Evolutionary conservation across 805 yeast genomes (phyloP).

Genomic region (Kuraishia borneana): DNA sequence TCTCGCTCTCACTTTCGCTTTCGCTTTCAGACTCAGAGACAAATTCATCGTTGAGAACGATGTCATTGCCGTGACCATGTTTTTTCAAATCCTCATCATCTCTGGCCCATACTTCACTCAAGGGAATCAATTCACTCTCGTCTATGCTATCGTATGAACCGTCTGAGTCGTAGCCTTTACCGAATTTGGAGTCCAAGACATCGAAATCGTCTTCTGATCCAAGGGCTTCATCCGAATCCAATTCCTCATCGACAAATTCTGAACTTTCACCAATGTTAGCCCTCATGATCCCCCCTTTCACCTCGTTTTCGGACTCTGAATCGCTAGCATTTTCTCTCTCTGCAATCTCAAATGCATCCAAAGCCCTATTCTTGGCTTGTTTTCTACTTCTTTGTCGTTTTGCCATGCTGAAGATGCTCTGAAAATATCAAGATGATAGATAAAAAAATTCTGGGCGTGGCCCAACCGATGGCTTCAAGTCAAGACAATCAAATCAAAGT

Average conservation of each 20-base stretch:
- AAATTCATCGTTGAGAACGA: conserved; percentile 17
- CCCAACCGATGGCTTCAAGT: too few species aligned
- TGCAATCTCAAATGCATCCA: conserved; percentile 18
- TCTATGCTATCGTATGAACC: conserved; percentile 63
- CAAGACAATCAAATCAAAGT: too few species aligned
- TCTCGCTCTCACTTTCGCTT: conserved; percentile 12
- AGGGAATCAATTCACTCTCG: conserved; percentile 60
- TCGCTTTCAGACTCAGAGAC: conserved; percentile 11
- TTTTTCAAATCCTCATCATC: conserved; percentile 41
- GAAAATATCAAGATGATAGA: not conserved
- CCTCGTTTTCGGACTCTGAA: not conserved
- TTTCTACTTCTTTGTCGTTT: not conserved
- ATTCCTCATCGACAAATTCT: conserved; percentile 25
- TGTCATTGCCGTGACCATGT: conserved; percentile 12
- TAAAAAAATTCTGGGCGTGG: too few species aligned
- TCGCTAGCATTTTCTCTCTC: conserved; percentile 5
- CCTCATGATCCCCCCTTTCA: not conserved
- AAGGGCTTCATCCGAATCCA: conserved; percentile 71
- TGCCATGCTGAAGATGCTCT: not conserved
- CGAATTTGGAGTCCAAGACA: conserved; percentile 50
- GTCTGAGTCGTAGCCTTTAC: conserved; percentile 38
- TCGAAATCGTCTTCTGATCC: conserved; percentile 72
- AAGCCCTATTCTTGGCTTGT: conserved; percentile 3
- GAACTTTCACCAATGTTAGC: conserved; percentile 13
- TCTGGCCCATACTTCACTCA: conserved; percentile 85